phyloP scores from a whole-genome alignment of 2,329 filamentous ascomycete genomes.

The Fusarium dimerum region DNA sequence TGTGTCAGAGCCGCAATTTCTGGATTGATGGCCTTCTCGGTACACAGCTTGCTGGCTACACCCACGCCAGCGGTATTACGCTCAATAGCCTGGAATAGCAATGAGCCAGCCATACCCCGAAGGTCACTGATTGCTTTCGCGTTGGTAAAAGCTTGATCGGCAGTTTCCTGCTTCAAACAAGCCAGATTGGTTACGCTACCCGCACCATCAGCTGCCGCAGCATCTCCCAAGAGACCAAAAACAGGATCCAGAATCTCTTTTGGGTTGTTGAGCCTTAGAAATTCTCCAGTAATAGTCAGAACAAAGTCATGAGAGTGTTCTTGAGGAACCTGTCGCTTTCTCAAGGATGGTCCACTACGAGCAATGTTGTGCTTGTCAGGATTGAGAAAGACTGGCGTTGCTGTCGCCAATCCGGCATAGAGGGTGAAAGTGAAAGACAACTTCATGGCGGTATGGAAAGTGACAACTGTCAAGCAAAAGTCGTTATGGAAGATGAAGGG shows the following conservation, averaged over 20 bases:
- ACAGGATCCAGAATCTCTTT: slow-evolving; percentile 52
- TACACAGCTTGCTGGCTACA: slow-evolving; percentile 42
- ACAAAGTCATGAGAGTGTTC: slow-evolving; percentile 57
- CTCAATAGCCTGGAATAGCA: slow-evolving; percentile 57
- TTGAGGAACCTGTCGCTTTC: slow-evolving; percentile 51
- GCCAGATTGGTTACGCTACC: slow-evolving; percentile 40
- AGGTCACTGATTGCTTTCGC: slow-evolving; percentile 54
- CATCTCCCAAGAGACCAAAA: slow-evolving; percentile 48
- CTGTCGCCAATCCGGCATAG: too few species aligned
- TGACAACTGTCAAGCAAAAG: too few species aligned
- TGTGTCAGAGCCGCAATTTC: slow-evolving; percentile 65
- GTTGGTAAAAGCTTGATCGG: slow-evolving; percentile 62
- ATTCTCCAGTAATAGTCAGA: slow-evolving; percentile 44
- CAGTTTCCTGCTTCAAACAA: slow-evolving; percentile 49
- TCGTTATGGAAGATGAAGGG: too few species aligned
- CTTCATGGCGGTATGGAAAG: too few species aligned
- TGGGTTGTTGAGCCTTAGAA: slow-evolving; percentile 51
- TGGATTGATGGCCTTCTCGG: slow-evolving; percentile 59
- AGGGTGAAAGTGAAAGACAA: too few species aligned
- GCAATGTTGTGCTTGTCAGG: too few species aligned
- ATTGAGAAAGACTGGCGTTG: too few species aligned
- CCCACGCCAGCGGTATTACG: slow-evolving; percentile 44
- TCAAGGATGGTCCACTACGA: too few species aligned
- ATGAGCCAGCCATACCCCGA: slow-evolving; percentile 53
- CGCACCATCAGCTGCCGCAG: slow-evolving; percentile 39